phyloP scores from a whole-genome alignment of 2,329 filamentous ascomycete species.

The Talaromyces sp. region DNA sequence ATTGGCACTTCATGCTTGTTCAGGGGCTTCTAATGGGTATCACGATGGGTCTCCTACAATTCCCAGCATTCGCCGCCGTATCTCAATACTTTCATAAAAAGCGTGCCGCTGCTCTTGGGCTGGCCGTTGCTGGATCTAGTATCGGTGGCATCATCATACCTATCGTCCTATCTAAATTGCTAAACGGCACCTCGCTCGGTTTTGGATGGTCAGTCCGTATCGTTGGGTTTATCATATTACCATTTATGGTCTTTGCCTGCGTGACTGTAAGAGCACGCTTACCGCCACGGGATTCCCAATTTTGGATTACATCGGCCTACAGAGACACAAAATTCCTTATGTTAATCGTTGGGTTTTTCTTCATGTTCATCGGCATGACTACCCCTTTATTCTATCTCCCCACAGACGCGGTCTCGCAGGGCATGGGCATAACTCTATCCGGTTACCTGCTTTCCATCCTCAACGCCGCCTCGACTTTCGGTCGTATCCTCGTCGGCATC shows the following conservation, averaged over 20 bases:
- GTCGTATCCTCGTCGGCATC: slow-evolving; percentile 30
- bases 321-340: slow-evolving; percentile 20
- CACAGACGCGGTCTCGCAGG: slow-evolving; percentile 22
- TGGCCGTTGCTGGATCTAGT: slow-evolving; percentile 44
- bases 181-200: slow-evolving; percentile 40
- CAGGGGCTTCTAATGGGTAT: slow-evolving; percentile 30
- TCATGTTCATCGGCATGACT: slow-evolving; percentile 26
- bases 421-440: slow-evolving; percentile 20
- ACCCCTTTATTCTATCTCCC: slow-evolving; percentile 29
- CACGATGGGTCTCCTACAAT: slow-evolving; percentile 37
- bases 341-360: slow-evolving; percentile 19
- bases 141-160: slow-evolving; percentile 51
- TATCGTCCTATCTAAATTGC: slow-evolving; percentile 42
- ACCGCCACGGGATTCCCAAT: slow-evolving; percentile 21
- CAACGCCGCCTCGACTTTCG: slow-evolving; percentile 31
- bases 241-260: slow-evolving; percentile 38
- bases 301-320: slow-evolving; percentile 20
- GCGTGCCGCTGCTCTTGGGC: slow-evolving; percentile 43
- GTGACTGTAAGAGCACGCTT: slow-evolving; percentile 22
- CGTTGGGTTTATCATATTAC: slow-evolving; percentile 47
- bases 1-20: slow-evolving; percentile 51
- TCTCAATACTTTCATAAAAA: slow-evolving; percentile 46
- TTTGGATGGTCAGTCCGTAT: slow-evolving; percentile 50
- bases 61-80: slow-evolving; percentile 43
- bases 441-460: slow-evolving; percentile 28